Conservation (phyloP, 2,329 filamentous ascomycete species). For the Pseudomassariella vexata region DNA sequence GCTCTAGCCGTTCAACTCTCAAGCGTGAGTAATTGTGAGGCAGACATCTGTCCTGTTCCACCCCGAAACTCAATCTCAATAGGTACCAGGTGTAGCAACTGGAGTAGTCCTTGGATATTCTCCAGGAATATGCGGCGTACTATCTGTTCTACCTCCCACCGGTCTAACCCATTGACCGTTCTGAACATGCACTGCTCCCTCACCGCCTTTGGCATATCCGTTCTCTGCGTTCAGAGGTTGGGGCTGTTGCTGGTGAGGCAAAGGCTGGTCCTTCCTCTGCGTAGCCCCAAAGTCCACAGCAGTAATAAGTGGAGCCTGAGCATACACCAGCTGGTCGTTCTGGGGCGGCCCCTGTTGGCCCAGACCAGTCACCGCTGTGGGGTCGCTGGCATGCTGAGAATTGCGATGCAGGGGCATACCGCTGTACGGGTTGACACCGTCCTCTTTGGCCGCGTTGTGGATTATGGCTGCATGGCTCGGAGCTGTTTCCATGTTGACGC, state of each 20-base stretch:
- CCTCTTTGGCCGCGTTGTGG: slow-evolving; percentile 43
- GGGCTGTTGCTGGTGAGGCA: slow-evolving; percentile 9
- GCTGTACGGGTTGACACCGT: slow-evolving; percentile 51
- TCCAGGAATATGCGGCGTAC: slow-evolving; percentile 10
- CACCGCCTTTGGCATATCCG: neutral
- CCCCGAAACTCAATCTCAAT: no score
- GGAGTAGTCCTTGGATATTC: slow-evolving; percentile 7
- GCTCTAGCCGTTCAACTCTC: no score
- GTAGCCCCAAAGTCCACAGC: no score
- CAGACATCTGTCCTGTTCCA: no score
- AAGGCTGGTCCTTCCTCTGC: slow-evolving; percentile 8
- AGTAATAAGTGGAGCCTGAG: no score
- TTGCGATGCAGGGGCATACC: neutral
- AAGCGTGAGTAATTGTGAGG: no score
- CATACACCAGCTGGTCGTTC: slow-evolving; percentile 12
- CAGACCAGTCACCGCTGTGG: slow-evolving; percentile 14
- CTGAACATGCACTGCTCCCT: neutral
- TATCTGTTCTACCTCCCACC: slow-evolving; percentile 6
- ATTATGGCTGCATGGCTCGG: slow-evolving; percentile 46
- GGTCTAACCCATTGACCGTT: slow-evolving; percentile 4
- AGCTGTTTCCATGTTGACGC: slow-evolving; percentile 40
- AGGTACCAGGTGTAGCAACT: slow-evolving; percentile 5
- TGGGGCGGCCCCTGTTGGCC: slow-evolving; percentile 9
- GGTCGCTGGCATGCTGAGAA: neutral
- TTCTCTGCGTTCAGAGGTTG: neutral